Percentiles rank a stretch among this genome's conserved stretches.
These are phyloP conservation scores for Synchytrium microbalum DNA, from an alignment of 371 early-diverging fungal genomes.

Conservation along the genomic window DNA sequence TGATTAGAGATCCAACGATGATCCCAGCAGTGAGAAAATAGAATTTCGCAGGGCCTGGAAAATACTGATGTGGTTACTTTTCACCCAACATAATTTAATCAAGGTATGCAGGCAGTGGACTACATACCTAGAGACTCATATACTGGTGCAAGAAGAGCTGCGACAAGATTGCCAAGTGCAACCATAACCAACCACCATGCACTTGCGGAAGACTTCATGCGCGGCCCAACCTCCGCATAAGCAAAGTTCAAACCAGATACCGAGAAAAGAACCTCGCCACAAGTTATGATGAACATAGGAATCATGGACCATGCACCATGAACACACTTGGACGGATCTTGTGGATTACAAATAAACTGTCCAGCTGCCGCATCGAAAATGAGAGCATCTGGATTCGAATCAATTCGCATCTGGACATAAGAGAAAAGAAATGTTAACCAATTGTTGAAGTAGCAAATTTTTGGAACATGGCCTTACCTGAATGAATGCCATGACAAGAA, in stretches of 20 bases:
- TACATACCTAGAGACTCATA: constrained; percentile 4
- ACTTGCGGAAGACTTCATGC: constrained; percentile 37
- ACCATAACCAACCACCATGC: constrained; percentile 42
- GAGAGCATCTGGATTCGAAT: constrained; percentile 16
- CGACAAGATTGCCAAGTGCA: constrained; percentile 28
- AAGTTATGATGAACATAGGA: constrained; percentile 55
- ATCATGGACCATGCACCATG: constrained; percentile 44
- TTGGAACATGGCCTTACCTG: constrained; percentile 5
- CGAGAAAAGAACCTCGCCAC: constrained; percentile 55
- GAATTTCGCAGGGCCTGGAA: constrained; percentile 1
- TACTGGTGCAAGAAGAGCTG: constrained; percentile 1
- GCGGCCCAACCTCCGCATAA: constrained; percentile 46
- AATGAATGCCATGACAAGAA: constrained; percentile 16
- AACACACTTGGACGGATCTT: constrained; percentile 21
- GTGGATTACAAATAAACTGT: constrained; percentile 14
- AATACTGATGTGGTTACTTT: background rate
- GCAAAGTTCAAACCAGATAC: constrained; percentile 59
- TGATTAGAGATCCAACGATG: constrained; percentile 2
- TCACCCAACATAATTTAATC: background rate
- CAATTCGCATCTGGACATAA: constrained; percentile 34
- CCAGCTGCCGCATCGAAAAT: constrained; percentile 1
- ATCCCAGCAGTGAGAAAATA: constrained; percentile 3
- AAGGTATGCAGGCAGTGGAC: background rate
- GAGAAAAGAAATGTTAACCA: constrained; percentile 32
- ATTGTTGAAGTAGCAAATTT: constrained; percentile 37